A percentile compares a stretch with the other conserved stretches of the same genome.
Evolutionary conservation across 2,329 filamentous ascomycete species (phyloP).

Genomic region (Dactylellina parvicollis): DNA sequence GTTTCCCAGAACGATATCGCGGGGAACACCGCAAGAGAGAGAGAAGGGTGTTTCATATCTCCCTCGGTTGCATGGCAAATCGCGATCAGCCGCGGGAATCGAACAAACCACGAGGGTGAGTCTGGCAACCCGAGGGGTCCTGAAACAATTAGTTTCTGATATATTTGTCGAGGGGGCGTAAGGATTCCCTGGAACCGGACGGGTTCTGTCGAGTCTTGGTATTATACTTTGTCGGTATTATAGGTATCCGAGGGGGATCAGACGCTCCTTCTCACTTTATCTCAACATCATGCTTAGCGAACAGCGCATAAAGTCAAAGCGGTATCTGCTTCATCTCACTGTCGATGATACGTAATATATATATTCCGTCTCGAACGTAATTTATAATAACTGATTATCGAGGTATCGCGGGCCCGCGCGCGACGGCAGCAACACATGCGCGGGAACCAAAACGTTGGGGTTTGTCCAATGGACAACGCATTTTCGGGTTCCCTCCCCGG

Average conservation of each 20-base stretch:
- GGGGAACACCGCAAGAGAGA: slow-evolving; percentile 11
- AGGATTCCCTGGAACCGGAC: slow-evolving; percentile 21
- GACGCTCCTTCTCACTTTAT: slow-evolving; percentile 28
- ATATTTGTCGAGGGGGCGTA: slow-evolving; percentile 45
- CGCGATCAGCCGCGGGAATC: slow-evolving; percentile 31
- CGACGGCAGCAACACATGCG: no score
- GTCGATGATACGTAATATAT: no score
- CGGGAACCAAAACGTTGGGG: no score
- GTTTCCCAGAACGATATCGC: not conserved
- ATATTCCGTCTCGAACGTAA: no score
- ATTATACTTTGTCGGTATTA: no score
- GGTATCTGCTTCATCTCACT: not conserved
- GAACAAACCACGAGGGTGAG: slow-evolving; percentile 16
- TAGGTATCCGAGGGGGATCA: slow-evolving; percentile 34
- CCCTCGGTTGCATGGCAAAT: slow-evolving; percentile 9
- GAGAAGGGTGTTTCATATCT: slow-evolving; percentile 9
- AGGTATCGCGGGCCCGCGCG: no score
- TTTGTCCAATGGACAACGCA: no score
- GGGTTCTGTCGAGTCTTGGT: slow-evolving; percentile 43
- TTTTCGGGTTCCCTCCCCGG: no score
- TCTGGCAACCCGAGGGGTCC: slow-evolving; percentile 16
- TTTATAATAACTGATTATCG: no score
- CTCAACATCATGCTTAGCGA: slow-evolving; percentile 32
- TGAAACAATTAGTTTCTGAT: slow-evolving; percentile 52
- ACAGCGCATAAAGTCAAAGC: slow-evolving; percentile 20